Conservation (phyloP, 2,329 filamentous ascomycete species). For the Monosporascus cannonballus region DNA sequence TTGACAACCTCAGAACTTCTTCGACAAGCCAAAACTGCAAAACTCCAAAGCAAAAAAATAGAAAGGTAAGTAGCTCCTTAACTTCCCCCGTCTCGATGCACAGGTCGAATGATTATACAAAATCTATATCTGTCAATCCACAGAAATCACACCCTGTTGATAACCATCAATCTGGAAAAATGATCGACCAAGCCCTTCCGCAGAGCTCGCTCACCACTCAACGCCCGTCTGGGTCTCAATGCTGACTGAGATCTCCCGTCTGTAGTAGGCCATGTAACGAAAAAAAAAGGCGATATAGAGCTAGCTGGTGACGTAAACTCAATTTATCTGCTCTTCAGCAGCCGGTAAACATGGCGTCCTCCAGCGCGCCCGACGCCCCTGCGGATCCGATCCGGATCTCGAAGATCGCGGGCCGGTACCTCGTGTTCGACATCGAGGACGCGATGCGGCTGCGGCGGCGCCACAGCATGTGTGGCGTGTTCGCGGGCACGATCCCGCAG, state of each 20-base stretch:
- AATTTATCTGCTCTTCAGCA: not conserved
- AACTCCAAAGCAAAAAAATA: no score
- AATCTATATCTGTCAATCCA: conserved; percentile 76
- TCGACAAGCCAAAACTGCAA: no score
- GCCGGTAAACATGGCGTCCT: conserved; percentile 10
- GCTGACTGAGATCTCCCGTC: not conserved
- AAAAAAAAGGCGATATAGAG: not conserved
- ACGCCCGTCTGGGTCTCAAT: not conserved
- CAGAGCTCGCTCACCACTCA: conserved; percentile 9
- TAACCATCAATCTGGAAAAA: conserved; percentile 37
- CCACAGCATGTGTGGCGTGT: conserved; percentile 78
- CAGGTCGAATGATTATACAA: conserved; percentile 54
- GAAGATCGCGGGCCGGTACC: conserved; percentile 71
- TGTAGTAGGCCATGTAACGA: not conserved
- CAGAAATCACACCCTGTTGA: conserved; percentile 57
- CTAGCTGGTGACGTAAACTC: not conserved
- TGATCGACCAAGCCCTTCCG: conserved; percentile 31
- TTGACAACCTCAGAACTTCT: no score
- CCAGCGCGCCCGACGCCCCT: conserved; percentile 4
- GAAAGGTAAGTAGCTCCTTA: no score
- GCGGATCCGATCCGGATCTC: conserved; percentile 67
- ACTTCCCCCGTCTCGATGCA: not conserved
- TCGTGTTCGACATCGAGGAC: conserved; percentile 81
- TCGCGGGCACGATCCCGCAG: conserved; percentile 84
- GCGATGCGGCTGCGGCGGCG: conserved; percentile 71